Evolutionary conservation across 1,284 basidiomycete genomes (phyloP).

Genomic region (Vanrija humicola): DNA sequence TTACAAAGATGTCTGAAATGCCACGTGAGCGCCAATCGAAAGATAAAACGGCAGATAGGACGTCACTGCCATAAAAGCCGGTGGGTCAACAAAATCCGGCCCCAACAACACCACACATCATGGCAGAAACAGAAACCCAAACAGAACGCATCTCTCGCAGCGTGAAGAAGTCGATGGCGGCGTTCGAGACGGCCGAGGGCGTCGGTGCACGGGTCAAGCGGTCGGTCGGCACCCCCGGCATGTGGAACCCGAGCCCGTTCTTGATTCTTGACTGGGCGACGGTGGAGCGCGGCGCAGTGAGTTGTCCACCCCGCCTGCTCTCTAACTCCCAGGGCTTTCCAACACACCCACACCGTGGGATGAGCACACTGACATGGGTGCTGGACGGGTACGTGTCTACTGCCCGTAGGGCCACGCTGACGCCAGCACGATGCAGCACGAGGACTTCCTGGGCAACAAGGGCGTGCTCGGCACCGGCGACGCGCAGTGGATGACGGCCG

Average conservation of each 20-base stretch:
- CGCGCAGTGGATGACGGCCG: conserved; percentile 93
- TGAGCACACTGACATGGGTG: conserved; percentile 74
- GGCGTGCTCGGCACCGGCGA: conserved; percentile 75
- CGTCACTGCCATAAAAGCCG: too few species aligned
- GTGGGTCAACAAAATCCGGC: too few species aligned
- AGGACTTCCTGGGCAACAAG: conserved; percentile 86
- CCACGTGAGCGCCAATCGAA: too few species aligned
- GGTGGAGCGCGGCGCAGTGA: conserved; percentile 38
- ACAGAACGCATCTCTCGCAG: conserved; percentile 56
- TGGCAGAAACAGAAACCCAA: background rate
- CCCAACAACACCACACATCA: too few species aligned
- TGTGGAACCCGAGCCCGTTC: conserved; percentile 84
- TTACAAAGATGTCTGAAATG: too few species aligned
- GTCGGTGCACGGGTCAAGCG: conserved; percentile 77
- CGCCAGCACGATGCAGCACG: conserved; percentile 57
- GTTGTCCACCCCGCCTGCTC: too few species aligned
- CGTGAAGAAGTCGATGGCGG: conserved; percentile 66
- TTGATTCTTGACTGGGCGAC: conserved; percentile 58
- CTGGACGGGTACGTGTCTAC: conserved; percentile 61
- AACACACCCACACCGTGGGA: conserved; percentile 83
- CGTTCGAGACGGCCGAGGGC: conserved; percentile 82
- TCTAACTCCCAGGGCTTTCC: conserved; percentile 50
- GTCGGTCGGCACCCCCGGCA: conserved; percentile 70
- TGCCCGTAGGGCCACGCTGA: background rate
- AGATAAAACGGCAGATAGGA: too few species aligned